A percentile compares a stretch with the other conserved stretches of the same genome.
phyloP scores from a whole-genome alignment of 768 basidiomycete species.

The Boletellus sp. region DNA sequence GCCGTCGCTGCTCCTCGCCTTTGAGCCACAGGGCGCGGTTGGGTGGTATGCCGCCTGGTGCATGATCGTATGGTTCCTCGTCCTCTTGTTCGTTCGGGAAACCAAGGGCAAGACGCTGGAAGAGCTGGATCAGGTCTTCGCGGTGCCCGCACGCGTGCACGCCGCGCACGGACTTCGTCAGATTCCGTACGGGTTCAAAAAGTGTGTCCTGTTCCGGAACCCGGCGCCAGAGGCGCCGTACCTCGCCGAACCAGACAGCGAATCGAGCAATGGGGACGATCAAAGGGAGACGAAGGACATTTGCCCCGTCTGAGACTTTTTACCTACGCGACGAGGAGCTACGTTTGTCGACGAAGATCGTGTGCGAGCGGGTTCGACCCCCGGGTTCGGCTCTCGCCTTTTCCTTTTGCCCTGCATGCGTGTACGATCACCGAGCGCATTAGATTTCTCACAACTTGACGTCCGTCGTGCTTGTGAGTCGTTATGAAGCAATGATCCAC shows the following conservation, averaged over 20 bases:
- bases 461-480: not conserved
- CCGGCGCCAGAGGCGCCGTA: constrained; percentile 36
- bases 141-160: constrained; percentile 49
- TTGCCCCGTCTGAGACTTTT: not conserved
- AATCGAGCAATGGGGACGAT: constrained; percentile 12
- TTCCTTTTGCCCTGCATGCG: not conserved
- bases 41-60: constrained; percentile 68
- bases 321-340: too few relatives aligned
- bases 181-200: constrained; percentile 52
- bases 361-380: too few relatives aligned
- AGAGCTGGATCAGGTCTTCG: constrained; percentile 50
- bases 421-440: not conserved
- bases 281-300: constrained; percentile 9
- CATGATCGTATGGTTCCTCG: constrained; percentile 50
- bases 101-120: constrained; percentile 67
- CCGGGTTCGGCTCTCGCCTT: not conserved
- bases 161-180: constrained; percentile 58
- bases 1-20: too few relatives aligned
- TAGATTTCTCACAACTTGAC: not conserved
- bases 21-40: constrained; percentile 76
- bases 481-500: too few relatives aligned
- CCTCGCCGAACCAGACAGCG: constrained; percentile 36
- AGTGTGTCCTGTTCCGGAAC: constrained; percentile 38
- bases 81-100: constrained; percentile 66
- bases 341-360: too few relatives aligned